Base-by-base conservation (phyloP, 352 stramenopile species). In the Pythium sukuiense region DNA sequence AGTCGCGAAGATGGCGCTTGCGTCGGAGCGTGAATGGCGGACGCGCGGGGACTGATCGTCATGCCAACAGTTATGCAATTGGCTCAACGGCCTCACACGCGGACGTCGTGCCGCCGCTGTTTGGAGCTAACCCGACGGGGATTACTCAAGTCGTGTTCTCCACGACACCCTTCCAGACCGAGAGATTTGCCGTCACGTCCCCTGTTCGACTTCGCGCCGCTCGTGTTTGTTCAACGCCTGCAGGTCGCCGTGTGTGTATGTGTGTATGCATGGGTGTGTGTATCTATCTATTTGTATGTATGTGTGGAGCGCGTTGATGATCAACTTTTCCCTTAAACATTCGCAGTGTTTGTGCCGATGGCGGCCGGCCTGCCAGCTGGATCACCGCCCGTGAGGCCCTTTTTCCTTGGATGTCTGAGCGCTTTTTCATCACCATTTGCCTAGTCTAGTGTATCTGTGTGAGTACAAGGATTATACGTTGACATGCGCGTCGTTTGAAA, bases 21-120 rank as follows among this genome's bases (percentile, higher is more conserved):
- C 50, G 54, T 60, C 52, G 66, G 72, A 74, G 71, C 64, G 29
- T 71, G 32, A 49, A 55, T 61, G 67, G 81, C 69, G 73, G 83
- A 92, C 70, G 83, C 69, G 61, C 63, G 82, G 85, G 80, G 83
- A 88, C 79, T 92, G 85, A 92, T 94, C 76, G 85, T 92, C 83
- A 92, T 92, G 89, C 81, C 88, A 90, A 94, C 76, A 94, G 85
- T 94, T 94, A 94, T 94, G 85, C 85, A 94, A 94, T 94, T 94
- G 85, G 85, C 85, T 92, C 84, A 87, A 72, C 70, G 75, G 74
- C 83, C 66, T 49, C 29, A 57, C 52, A 52, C 56, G 56, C 68
- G 74, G 73, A 88, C 76, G 85, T 90, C 80, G 79, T 90, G 79
- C 67, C 73, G 73, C 65, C 50, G 80, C 63, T 65, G 74, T 80